Base-by-base conservation (phyloP, 495 filamentous ascomycete species). In the Aspergillus avenaceus region DNA sequence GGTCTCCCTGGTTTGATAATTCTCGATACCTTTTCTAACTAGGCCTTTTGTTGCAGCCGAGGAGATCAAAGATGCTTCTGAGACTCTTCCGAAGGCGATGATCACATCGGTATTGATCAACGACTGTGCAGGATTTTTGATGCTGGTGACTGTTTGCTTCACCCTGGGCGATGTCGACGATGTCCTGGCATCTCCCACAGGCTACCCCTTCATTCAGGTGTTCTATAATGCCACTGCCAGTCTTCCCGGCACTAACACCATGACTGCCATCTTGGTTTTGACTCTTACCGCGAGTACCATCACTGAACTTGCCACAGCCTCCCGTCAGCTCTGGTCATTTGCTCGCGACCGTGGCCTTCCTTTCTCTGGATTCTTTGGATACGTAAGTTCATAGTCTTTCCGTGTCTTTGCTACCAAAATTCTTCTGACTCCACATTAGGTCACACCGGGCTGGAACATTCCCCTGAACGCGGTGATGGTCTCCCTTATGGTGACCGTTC, bases 241-340 rank as follows among this genome's bases (percentile, higher is more conserved):
- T 46, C 44, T 52, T 16, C 38, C 29, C 11, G 83, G 84, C 13
- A 83, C 81, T 1, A 81, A 87, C 37, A 83, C 74, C 6, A 71
- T 88, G 1, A 78, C 84, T 53, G 70, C 86, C 7, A 75, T 86
- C 45, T 70, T 87, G 5, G 76, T 82, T 26, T 80, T 87, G 58
- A 72, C 86, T 44, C 56, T 87, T 2, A 85, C 73, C 8, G 72
- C 67, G 23, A 74, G 74, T n/a, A 72, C 72, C 2, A 72, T 83
- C 47, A 79, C 72, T 42, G 71, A 76, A 49, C 79, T 85, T 75
- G 84, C 83, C 5, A 84, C 84, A 3, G 77, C 75, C 32, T 80
- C 72, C 29, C 77, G 84, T 1, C 84, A 86, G 78, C 80, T 79
- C 16, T 87, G 81, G 51, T 82, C 84, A 1, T 88, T 88, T 53